Evolutionary conservation across 2,329 filamentous ascomycete species (phyloP).

Genomic region (Pyrenophora tritici-repentis): DNA sequence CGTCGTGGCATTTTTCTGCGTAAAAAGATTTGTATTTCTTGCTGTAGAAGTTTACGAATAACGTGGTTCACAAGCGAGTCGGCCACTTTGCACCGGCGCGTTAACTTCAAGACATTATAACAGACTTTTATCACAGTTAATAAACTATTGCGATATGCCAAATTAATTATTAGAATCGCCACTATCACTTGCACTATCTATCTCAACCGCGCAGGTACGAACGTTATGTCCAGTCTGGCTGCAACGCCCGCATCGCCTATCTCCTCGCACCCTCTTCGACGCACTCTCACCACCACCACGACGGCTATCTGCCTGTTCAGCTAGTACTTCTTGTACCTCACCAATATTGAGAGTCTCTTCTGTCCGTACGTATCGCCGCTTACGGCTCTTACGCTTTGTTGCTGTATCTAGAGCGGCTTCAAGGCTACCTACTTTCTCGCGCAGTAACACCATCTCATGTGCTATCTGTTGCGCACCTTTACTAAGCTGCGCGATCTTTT

Average conservation of each 20-base stretch:
- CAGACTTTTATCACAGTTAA: too few relatives aligned
- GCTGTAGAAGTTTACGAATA: too few relatives aligned
- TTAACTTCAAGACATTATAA: too few relatives aligned
- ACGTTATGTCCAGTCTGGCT: slow-evolving; percentile 13
- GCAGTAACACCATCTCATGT: slow-evolving; percentile 12
- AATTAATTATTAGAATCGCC: background rate
- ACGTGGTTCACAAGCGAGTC: too few relatives aligned
- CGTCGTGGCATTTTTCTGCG: too few relatives aligned
- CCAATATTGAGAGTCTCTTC: too few relatives aligned
- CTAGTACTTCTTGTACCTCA: too few relatives aligned
- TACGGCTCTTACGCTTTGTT: slow-evolving; percentile 1
- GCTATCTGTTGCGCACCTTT: slow-evolving; percentile 12
- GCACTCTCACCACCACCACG: slow-evolving; percentile 1
- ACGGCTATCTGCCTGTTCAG: background rate
- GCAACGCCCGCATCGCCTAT: slow-evolving; percentile 15
- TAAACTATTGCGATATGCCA: too few relatives aligned
- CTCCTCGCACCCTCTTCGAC: slow-evolving; percentile 11
- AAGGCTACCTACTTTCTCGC: slow-evolving; percentile 1
- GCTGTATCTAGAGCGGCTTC: background rate
- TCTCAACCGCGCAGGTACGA: slow-evolving; percentile 7
- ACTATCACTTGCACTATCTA: slow-evolving; percentile 12
- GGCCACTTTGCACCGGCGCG: too few relatives aligned
- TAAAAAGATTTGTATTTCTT: too few relatives aligned
- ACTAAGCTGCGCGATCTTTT: slow-evolving; percentile 6
- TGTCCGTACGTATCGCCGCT: too few relatives aligned